A percentile compares a stretch with the other conserved stretches of the same genome.
These are phyloP conservation scores for Micromonas pusilla DNA, from an alignment of 139 green algal species.

Conservation along the genomic window DNA sequence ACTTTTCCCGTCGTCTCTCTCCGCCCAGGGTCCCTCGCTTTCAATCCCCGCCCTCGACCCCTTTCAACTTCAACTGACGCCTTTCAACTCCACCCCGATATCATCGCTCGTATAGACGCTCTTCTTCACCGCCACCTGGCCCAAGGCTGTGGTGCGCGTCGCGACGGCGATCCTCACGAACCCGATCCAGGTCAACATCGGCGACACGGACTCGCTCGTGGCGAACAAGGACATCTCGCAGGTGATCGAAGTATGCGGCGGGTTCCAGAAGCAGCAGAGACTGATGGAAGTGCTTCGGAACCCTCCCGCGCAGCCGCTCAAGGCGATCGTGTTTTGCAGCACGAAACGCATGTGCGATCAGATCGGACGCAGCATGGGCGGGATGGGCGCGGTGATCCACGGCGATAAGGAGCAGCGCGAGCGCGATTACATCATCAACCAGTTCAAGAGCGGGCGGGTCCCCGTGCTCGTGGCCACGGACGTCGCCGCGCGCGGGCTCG, in stretches of 20 bases:
- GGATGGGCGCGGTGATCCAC: conserved; percentile 69
- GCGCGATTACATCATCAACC: conserved; percentile 70
- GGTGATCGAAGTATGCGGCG: conserved; percentile 39
- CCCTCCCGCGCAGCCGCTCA: conserved; percentile 44
- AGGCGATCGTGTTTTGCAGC: conserved; percentile 81
- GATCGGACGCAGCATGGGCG: conserved; percentile 43
- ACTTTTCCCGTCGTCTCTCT: too few relatives aligned
- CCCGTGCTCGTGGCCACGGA: conserved; percentile 62
- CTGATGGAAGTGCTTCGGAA: conserved; percentile 58
- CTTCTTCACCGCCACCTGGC: conserved; percentile 82
- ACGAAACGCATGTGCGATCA: conserved; percentile 93
- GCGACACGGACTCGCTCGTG: conserved; percentile 75
- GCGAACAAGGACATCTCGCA: conserved; percentile 89
- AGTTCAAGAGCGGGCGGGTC: conserved; percentile 46
- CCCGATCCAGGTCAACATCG: conserved; percentile 67
- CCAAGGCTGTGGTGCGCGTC: conserved; percentile 69
- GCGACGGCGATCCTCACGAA: conserved; percentile 70
- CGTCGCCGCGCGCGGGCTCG: conserved; percentile 60
- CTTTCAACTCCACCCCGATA: too few relatives aligned
- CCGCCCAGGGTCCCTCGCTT: too few relatives aligned
- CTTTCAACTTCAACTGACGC: too few relatives aligned
- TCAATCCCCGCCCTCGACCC: too few relatives aligned
- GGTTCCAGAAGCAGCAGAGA: conserved; percentile 63
- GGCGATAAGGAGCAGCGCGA: conserved; percentile 92
- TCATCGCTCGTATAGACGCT: conserved; percentile 83